Evolutionary conservation across 202 grass and related monocot genomes (phyloP).

Genomic region (Schoenoplectus triqueter): DNA sequence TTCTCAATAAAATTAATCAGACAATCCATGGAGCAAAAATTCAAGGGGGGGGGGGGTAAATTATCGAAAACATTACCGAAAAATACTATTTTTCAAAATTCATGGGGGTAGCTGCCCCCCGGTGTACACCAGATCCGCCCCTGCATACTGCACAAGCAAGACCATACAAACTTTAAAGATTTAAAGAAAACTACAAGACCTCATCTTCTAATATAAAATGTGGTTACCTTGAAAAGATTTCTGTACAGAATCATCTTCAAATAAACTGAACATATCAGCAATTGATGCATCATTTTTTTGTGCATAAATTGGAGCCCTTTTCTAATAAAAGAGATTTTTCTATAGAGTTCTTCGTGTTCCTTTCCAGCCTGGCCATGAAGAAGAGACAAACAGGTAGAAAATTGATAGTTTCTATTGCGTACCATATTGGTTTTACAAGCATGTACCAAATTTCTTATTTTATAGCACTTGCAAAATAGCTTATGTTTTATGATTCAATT

Average conservation of each 20-base stretch:
- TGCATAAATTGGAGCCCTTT: slow-evolving; percentile 39
- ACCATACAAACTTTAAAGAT: not conserved
- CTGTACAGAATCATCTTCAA: slow-evolving; percentile 41
- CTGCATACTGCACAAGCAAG: not conserved
- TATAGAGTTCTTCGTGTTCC: slow-evolving; percentile 38
- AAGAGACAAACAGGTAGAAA: not conserved
- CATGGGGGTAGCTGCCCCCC: no score
- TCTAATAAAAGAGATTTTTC: slow-evolving; percentile 45
- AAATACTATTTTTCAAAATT: no score
- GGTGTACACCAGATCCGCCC: no score
- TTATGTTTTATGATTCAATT: not conserved
- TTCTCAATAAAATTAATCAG: no score
- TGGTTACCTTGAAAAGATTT: slow-evolving; percentile 45
- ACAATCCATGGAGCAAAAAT: no score
- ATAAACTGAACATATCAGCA: slow-evolving; percentile 28
- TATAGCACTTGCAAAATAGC: not conserved
- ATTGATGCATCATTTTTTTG: slow-evolving; percentile 37
- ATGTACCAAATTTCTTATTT: not conserved
- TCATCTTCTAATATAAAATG: not conserved
- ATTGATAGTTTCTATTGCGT: not conserved
- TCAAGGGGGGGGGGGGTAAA: no score
- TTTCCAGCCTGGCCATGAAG: slow-evolving; percentile 37
- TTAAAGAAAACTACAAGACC: slow-evolving; percentile 1
- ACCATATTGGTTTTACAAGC: not conserved
- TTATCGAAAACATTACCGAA: no score